These are phyloP conservation scores for Penicillium subrubescens DNA, from an alignment of 495 filamentous ascomycete species.

Conservation along the genomic window DNA sequence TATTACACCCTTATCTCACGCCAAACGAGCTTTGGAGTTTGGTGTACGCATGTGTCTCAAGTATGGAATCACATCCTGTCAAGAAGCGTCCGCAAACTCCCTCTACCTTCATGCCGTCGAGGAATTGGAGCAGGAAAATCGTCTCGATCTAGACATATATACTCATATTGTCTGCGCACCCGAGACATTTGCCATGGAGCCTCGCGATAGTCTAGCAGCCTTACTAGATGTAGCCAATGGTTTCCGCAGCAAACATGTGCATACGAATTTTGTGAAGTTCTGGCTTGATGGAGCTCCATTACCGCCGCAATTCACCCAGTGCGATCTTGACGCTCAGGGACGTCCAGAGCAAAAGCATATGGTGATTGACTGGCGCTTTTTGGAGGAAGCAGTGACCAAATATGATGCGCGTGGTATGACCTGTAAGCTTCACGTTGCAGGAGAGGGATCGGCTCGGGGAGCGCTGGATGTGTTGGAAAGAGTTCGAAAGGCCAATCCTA, in stretches of 20 bases:
- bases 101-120: background rate
- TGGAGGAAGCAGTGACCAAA: background rate
- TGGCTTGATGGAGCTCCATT: background rate
- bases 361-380: background rate
- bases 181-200: constrained; percentile 2
- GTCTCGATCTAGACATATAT: background rate
- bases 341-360: background rate
- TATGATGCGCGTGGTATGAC: background rate
- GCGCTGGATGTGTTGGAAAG: background rate
- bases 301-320: background rate
- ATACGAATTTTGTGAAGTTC: background rate
- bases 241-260: background rate
- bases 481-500: background rate
- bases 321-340: background rate
- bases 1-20: background rate
- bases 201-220: background rate
- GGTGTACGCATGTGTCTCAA: background rate
- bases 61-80: background rate
- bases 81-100: background rate
- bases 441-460: background rate
- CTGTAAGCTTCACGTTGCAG: background rate
- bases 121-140: background rate
- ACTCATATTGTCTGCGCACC: background rate
- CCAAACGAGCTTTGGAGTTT: background rate
- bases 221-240: constrained; percentile 1